phyloP scores from a whole-genome alignment of 2,329 filamentous ascomycete species.

The Phaeoacremonium minimum region DNA sequence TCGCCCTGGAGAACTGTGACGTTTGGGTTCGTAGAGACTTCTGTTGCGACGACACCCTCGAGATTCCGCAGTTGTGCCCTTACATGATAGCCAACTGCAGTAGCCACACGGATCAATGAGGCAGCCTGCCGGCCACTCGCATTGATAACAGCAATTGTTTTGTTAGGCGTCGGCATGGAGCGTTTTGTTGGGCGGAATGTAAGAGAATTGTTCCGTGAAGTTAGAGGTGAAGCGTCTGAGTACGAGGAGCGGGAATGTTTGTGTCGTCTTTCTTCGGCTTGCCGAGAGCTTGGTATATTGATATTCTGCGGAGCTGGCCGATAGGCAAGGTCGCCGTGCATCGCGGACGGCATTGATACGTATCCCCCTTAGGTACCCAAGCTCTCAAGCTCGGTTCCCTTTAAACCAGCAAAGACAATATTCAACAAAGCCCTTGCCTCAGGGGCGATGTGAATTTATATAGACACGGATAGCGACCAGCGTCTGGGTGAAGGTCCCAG shows the following conservation, averaged over 20 bases:
- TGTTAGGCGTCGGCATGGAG: conserved; percentile 56
- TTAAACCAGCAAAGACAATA: too few relatives aligned
- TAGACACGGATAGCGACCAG: too few relatives aligned
- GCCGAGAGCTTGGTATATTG: conserved; percentile 12
- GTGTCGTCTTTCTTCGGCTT: conserved; percentile 35
- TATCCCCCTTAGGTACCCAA: conserved; percentile 1
- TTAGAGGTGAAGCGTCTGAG: conserved; percentile 53
- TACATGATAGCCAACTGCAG: conserved; percentile 89
- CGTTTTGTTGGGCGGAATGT: conserved; percentile 58
- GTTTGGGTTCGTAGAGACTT: conserved; percentile 78
- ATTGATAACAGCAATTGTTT: conserved; percentile 92
- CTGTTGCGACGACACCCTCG: conserved; percentile 82
- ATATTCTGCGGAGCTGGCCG: conserved; percentile 25
- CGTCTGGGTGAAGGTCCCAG: too few relatives aligned
- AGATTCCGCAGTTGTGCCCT: conserved; percentile 86
- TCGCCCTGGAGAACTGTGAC: conserved; percentile 62
- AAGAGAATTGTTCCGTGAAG: conserved; percentile 55
- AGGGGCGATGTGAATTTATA: too few relatives aligned
- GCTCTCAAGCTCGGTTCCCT: too few relatives aligned
- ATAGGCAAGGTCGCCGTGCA: conserved; percentile 25
- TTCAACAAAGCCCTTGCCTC: too few relatives aligned
- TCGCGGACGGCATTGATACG: conserved; percentile 23
- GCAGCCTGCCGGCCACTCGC: conserved; percentile 93
- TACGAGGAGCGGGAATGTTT: conserved; percentile 61
- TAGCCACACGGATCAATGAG: conserved; percentile 89